Evolutionary conservation across 1,284 basidiomycete species (phyloP).

Genomic region (Ceratobasidium sp.): DNA sequence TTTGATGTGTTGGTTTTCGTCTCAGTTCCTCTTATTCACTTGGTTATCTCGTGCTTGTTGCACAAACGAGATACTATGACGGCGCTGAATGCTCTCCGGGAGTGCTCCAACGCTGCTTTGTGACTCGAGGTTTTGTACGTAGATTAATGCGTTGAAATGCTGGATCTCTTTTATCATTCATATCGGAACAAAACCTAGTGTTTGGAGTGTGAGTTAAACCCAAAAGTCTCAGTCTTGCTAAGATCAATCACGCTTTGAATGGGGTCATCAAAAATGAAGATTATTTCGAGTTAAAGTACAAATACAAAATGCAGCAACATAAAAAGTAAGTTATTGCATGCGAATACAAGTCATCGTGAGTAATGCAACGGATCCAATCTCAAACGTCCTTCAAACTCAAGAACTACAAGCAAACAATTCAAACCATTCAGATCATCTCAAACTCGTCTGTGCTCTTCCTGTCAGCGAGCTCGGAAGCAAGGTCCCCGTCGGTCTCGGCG

Average conservation of each 20-base stretch:
- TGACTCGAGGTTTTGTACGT: neutral
- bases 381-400: constrained; percentile 1
- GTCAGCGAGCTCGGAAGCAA: constrained; percentile 13
- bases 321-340: constrained; percentile 21
- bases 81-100: no score
- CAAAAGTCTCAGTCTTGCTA: no score
- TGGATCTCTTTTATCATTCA: neutral
- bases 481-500: neutral
- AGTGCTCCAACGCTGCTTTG: neutral
- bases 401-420: neutral
- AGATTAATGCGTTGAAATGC: neutral
- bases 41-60: no score
- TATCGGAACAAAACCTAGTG: no score
- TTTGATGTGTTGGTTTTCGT: neutral
- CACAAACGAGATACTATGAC: no score
- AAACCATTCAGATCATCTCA: constrained; percentile 17
- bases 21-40: no score
- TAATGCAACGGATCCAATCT: neutral
- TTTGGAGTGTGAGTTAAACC: no score
- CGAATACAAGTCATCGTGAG: neutral
- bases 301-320: constrained; percentile 8
- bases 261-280: neutral
- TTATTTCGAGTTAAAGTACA: constrained; percentile 9
- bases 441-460: constrained; percentile 12
- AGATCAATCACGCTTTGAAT: neutral